phyloP scores from a whole-genome alignment of 352 stramenopile genomes.

The Globisporangium splendens region DNA sequence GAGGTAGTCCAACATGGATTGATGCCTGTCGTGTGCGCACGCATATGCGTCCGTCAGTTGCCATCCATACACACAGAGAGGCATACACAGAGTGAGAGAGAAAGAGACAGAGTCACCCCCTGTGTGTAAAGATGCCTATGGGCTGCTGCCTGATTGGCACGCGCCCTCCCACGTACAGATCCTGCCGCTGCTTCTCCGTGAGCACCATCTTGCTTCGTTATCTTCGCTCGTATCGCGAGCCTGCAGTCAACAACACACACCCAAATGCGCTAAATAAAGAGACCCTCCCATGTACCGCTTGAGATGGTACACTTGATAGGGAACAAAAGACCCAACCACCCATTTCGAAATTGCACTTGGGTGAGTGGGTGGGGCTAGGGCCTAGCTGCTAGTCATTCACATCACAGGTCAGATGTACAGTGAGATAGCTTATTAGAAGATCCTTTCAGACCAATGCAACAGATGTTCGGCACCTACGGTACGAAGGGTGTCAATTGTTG shows the following conservation, averaged over 20 bases:
- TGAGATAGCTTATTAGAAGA: no score
- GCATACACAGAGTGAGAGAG: neutral
- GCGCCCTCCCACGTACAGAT: conserved; percentile 72
- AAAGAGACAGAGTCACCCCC: neutral
- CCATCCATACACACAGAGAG: neutral
- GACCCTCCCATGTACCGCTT: conserved; percentile 4
- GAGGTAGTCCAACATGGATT: conserved; percentile 96
- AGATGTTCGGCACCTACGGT: no score
- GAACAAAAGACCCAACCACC: no score
- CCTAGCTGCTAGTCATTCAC: no score
- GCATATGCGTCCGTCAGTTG: no score
- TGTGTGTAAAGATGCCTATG: no score
- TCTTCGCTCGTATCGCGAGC: neutral
- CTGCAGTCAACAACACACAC: neutral
- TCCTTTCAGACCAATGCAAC: no score
- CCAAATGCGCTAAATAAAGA: conserved; percentile 4
- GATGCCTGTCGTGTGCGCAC: conserved; percentile 55
- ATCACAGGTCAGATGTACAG: no score
- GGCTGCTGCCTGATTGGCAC: neutral
- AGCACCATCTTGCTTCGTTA: conserved; percentile 84
- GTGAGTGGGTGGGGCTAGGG: no score
- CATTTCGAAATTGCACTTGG: no score
- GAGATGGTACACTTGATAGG: neutral
- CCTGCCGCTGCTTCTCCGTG: conserved; percentile 94
- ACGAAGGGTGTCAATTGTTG: no score